Percentiles rank a stretch among this genome's conserved stretches.
Evolutionary conservation across 1,139 yeast genomes (phyloP).

Genomic region (Scheffersomyces parashehatae): DNA sequence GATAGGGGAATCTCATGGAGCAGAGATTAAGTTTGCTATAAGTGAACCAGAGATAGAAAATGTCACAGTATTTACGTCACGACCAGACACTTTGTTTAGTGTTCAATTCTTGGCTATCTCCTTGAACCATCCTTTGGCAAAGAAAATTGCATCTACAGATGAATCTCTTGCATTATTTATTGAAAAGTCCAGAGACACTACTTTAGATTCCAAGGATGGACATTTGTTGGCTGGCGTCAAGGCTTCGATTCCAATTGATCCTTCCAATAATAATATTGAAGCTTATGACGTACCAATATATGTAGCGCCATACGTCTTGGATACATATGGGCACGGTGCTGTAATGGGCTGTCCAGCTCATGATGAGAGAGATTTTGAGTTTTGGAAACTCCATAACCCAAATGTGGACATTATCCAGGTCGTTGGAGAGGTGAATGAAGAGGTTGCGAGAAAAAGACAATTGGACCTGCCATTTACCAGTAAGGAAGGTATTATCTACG

Average conservation of each 20-base stretch:
- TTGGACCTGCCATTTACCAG: slow-evolving; percentile 44
- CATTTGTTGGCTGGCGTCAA: slow-evolving; percentile 45
- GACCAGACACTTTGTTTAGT: slow-evolving; percentile 84
- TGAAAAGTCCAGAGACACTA: slow-evolving; percentile 31
- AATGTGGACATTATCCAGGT: slow-evolving; percentile 38
- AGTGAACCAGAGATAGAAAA: slow-evolving; percentile 13
- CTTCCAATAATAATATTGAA: slow-evolving; percentile 15
- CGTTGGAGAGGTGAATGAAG: slow-evolving; percentile 36
- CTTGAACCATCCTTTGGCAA: slow-evolving; percentile 63
- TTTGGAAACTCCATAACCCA: slow-evolving; percentile 71
- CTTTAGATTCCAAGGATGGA: slow-evolving; percentile 63
- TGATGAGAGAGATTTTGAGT: slow-evolving; percentile 77
- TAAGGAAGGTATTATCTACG: slow-evolving; percentile 56
- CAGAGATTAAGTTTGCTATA: slow-evolving; percentile 54
- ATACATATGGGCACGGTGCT: slow-evolving; percentile 84
- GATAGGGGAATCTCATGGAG: slow-evolving; percentile 91
- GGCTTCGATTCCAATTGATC: slow-evolving; percentile 64
- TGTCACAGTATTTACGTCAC: slow-evolving; percentile 72
- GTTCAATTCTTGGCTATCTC: slow-evolving; percentile 84
- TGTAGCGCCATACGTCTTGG: slow-evolving; percentile 87
- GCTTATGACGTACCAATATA: slow-evolving; percentile 62
- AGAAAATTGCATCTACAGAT: slow-evolving; percentile 34
- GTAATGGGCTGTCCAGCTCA: slow-evolving; percentile 99
- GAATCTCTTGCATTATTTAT: slow-evolving; percentile 48
- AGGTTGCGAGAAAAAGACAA: slow-evolving; percentile 4